Evolutionary conservation across 2,329 filamentous ascomycete species (phyloP).

Genomic region (Cladosporium velox): DNA sequence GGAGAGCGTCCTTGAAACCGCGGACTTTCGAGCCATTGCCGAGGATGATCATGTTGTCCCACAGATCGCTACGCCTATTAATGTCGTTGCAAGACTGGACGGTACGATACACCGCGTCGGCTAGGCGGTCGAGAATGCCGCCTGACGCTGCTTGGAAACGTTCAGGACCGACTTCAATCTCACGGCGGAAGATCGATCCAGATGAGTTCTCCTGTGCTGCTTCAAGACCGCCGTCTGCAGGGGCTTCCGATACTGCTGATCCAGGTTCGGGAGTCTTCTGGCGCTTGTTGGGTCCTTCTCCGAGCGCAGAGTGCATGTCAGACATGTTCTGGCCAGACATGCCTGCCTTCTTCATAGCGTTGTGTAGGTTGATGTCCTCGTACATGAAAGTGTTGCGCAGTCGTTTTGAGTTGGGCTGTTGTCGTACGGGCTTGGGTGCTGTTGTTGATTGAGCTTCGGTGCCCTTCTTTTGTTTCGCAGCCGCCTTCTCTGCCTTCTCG

Average conservation of each 20-base stretch:
- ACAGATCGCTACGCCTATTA: slow-evolving; percentile 80
- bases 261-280: slow-evolving; percentile 42
- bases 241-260: slow-evolving; percentile 38
- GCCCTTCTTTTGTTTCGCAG: slow-evolving; percentile 57
- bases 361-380: slow-evolving; percentile 63
- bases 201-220: slow-evolving; percentile 29
- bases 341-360: slow-evolving; percentile 55
- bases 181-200: slow-evolving; percentile 48
- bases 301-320: slow-evolving; percentile 55
- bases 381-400: slow-evolving; percentile 71
- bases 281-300: slow-evolving; percentile 46
- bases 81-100: slow-evolving; percentile 82
- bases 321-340: slow-evolving; percentile 49
- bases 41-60: slow-evolving; percentile 89
- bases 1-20: slow-evolving; percentile 84
- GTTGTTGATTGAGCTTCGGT: slow-evolving; percentile 57
- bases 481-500: slow-evolving; percentile 68
- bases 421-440: slow-evolving; percentile 57
- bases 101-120: slow-evolving; percentile 78
- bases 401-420: slow-evolving; percentile 74
- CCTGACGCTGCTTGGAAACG: slow-evolving; percentile 67
- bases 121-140: slow-evolving; percentile 78
- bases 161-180: slow-evolving; percentile 77
- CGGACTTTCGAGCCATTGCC: slow-evolving; percentile 76
- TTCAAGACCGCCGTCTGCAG: slow-evolving; percentile 35